These are phyloP conservation scores for Neonectria punicea DNA, from an alignment of 2,329 filamentous ascomycete species.

Conservation along the genomic window DNA sequence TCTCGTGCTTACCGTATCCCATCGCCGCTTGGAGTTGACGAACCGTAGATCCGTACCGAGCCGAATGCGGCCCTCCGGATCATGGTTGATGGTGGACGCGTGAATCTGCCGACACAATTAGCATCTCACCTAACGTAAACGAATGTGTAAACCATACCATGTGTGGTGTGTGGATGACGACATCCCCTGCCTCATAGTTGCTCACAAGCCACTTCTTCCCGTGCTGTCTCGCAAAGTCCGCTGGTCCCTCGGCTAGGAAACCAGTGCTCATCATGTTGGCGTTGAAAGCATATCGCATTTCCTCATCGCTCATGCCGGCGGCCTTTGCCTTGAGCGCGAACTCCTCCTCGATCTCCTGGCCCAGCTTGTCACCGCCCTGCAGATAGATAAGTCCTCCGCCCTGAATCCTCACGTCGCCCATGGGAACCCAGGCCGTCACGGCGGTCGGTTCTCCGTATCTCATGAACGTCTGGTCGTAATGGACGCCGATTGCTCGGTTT, in stretches of 20 bases:
- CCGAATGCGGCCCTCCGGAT: conserved; percentile 61
- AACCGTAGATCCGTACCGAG: conserved; percentile 67
- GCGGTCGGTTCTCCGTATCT: conserved; percentile 64
- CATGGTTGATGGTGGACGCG: conserved; percentile 65
- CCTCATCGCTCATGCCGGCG: conserved; percentile 62
- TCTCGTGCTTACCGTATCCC: conserved; percentile 54
- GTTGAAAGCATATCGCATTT: conserved; percentile 64
- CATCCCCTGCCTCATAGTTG: conserved; percentile 55
- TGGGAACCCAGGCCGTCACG: conserved; percentile 68
- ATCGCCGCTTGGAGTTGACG: conserved; percentile 61
- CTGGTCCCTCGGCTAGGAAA: conserved; percentile 62
- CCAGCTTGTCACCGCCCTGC: conserved; percentile 55
- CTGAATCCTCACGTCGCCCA: conserved; percentile 63
- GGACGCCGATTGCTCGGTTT: conserved; percentile 68
- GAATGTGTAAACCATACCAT: conserved; percentile 35
- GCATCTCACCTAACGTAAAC: background rate
- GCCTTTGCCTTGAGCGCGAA: conserved; percentile 61
- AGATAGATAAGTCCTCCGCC: conserved; percentile 70
- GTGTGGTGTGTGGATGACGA: conserved; percentile 53
- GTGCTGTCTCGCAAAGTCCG: conserved; percentile 47
- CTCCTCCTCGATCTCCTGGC: conserved; percentile 59
- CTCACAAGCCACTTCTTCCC: conserved; percentile 50
- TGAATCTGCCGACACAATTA: conserved; percentile 57
- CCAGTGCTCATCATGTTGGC: conserved; percentile 69
- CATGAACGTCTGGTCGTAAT: conserved; percentile 70